Base-by-base conservation (phyloP, 169 alveolate genomes). In the Blepharisma undulans region DNA sequence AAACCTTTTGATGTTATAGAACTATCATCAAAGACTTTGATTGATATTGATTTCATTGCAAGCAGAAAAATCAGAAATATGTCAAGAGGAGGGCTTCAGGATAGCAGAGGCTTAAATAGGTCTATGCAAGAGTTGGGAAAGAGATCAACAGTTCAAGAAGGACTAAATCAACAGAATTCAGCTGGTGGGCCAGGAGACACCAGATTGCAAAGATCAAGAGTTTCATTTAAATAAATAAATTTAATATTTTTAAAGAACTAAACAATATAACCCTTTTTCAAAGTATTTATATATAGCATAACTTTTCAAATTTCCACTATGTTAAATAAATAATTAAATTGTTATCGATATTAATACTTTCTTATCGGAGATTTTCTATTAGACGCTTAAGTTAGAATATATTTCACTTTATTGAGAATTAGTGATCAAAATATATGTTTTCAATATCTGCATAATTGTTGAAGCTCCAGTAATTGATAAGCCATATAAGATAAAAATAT, bases 1-100 rank as follows among this genome's bases (percentile, higher is more conserved):
- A 71, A 60, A 71, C 91, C 91, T 66, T 86, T 86, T 86, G 91
- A 86, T 36, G 36, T 86, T 0, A 18, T 72, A 25, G 91, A 86
- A 72, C 29, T 86, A 3, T 19, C 82, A 21, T 72, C 91, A 27
- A 72, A 27, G 18, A 86, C 33, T 10, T 16, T 86, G 8, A 30
- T 86, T 7, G 72, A 86, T 34, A 22, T 36, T 19, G 91, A 86
- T 72, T 86, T 21, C 18, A 29, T 86, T 3, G n/a, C 72, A 18
- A 86, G 72, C 32, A 60, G 32, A 72, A 86, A 72, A 60, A 36
- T 86, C 48, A 82, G 89, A 10, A 82, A 8, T 82, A 82, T 48
- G 72, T 21, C 78, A 19, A 60, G 66, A 48, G 66, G 66, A 48
- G 66, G 66, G 7, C 66, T 48, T 48, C 66, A 48, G 10, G 66